These are phyloP conservation scores for Leccinum aurantiacum DNA, from an alignment of 768 basidiomycete species.

Conservation along the genomic window DNA sequence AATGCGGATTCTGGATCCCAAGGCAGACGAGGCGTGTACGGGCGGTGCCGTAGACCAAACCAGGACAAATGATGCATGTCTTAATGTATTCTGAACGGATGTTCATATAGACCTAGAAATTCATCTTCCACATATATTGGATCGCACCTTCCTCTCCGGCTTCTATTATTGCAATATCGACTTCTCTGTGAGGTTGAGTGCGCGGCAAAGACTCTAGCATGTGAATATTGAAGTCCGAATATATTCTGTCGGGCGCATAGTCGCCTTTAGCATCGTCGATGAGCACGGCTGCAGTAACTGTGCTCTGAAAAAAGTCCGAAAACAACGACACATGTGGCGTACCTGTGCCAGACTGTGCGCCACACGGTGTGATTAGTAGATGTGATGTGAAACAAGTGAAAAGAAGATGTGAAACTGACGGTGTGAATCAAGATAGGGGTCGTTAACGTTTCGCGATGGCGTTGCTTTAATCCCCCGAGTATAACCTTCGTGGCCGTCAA, in stretches of 20 bases:
- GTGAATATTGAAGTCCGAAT: slow-evolving; percentile 48
- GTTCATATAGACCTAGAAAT: not conserved
- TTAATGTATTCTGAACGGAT: slow-evolving; percentile 48
- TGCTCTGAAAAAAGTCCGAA: not conserved
- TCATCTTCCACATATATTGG: not conserved
- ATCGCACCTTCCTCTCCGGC: slow-evolving; percentile 47
- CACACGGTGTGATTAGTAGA: slow-evolving; percentile 10
- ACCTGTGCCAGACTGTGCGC: slow-evolving; percentile 48
- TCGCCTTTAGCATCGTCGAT: slow-evolving; percentile 40
- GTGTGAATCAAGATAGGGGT: slow-evolving; percentile 58
- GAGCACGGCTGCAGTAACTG: slow-evolving; percentile 15
- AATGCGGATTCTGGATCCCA: slow-evolving; percentile 54
- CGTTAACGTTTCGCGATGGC: slow-evolving; percentile 39
- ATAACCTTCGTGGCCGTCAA: slow-evolving; percentile 42
- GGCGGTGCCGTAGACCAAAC: slow-evolving; percentile 60
- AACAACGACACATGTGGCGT: not conserved
- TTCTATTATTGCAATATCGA: slow-evolving; percentile 48
- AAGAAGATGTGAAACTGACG: slow-evolving; percentile 35
- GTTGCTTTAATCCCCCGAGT: slow-evolving; percentile 49
- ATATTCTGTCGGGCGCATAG: slow-evolving; percentile 39
- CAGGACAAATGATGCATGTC: slow-evolving; percentile 51
- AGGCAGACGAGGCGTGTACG: slow-evolving; percentile 45
- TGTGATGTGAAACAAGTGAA: slow-evolving; percentile 3
- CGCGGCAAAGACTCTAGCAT: slow-evolving; percentile 45
- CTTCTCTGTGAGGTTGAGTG: slow-evolving; percentile 47